Evolutionary conservation across 345 rosid genomes (phyloP).

Genomic region (Heritiera littoralis): DNA sequence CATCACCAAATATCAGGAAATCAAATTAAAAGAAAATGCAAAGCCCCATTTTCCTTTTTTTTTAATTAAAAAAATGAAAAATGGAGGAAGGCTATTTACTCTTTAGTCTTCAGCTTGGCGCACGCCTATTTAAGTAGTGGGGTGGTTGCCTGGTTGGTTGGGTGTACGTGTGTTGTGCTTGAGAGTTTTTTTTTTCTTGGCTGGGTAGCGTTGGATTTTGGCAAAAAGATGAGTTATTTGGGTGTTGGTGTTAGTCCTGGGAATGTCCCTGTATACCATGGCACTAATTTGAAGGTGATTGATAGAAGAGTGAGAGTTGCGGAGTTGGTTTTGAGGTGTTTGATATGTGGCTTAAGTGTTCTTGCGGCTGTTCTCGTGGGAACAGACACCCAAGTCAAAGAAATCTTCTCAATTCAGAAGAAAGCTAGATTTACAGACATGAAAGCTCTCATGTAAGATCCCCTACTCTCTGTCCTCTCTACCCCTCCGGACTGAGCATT

Average conservation of each 20-base stretch:
- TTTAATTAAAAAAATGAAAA: no score
- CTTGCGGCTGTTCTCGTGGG: conserved; percentile 67
- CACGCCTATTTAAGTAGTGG: conserved; percentile 27
- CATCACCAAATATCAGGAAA: not conserved
- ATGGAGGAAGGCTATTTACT: no score
- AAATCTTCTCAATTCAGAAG: conserved; percentile 72
- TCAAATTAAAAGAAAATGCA: not conserved
- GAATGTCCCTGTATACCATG: conserved; percentile 55
- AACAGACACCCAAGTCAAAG: conserved; percentile 69
- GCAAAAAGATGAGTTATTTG: conserved; percentile 50
- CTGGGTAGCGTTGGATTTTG: not conserved
- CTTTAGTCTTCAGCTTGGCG: not conserved
- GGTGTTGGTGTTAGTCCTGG: conserved; percentile 74
- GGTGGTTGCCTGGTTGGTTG: conserved; percentile 4
- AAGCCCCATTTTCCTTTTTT: no score
- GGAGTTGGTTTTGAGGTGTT: conserved; percentile 73
- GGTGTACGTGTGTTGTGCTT: not conserved
- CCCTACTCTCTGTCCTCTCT: not conserved
- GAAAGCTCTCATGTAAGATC: conserved; percentile 87
- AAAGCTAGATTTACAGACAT: conserved; percentile 80
- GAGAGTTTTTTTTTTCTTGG: not conserved
- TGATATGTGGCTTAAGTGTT: conserved; percentile 56
- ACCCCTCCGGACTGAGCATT: no score
- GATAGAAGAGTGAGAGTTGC: conserved; percentile 71
- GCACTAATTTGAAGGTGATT: conserved; percentile 50